A percentile compares a stretch with the other conserved stretches of the same genome.
Evolutionary conservation across 179 eudicot species (phyloP).

Genomic region (Heliamphora pulchella): DNA sequence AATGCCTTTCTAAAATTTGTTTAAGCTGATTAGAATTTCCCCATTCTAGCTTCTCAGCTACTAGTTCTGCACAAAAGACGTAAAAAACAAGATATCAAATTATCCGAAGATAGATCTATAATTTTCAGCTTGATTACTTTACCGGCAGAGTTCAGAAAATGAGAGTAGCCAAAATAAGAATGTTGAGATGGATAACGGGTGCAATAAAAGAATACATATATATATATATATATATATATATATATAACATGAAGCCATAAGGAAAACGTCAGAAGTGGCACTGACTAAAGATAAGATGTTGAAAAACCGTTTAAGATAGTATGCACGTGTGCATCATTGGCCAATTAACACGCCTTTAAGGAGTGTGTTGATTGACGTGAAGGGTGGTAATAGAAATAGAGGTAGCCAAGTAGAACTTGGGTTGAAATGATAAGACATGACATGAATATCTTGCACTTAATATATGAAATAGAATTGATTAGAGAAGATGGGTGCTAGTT

Average conservation of each 20-base stretch:
- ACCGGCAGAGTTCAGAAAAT: not conserved
- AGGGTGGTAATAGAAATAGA: too few species aligned
- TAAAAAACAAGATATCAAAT: constrained; percentile 13
- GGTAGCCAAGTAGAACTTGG: not conserved
- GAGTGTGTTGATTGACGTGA: too few species aligned
- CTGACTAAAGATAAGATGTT: not conserved
- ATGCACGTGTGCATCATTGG: not conserved
- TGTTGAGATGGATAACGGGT: not conserved
- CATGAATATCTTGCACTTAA: not conserved
- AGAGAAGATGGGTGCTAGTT: not conserved
- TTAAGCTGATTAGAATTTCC: constrained; percentile 58
- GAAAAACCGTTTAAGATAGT: not conserved
- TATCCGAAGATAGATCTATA: constrained; percentile 12
- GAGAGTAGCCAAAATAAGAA: not conserved
- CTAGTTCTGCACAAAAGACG: constrained; percentile 35
- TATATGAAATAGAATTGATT: not conserved
- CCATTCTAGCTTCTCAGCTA: constrained; percentile 83
- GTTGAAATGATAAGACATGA: not conserved
- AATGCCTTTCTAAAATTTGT: constrained; percentile 43
- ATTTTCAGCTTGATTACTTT: constrained; percentile 11
- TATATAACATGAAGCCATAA: not conserved
- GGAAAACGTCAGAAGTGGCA: not conserved
- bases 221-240: too few species aligned
- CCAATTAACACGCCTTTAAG: not conserved
- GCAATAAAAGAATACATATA: not conserved